These are phyloP conservation scores for Nyssa sinensis DNA, from an alignment of 148 eudicot species.

Conservation along the genomic window DNA sequence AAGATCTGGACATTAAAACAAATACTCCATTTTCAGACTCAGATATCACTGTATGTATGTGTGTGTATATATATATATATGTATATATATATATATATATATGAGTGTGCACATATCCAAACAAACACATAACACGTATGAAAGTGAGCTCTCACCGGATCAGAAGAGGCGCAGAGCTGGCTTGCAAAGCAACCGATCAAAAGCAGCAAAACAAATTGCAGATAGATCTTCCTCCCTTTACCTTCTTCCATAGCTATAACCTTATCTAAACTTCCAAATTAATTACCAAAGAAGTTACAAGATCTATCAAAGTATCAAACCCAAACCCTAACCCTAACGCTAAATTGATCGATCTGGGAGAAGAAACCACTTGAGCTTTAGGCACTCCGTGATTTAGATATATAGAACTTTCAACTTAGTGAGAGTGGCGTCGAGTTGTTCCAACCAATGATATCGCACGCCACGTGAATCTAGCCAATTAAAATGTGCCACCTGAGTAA, in stretches of 20 bases:
- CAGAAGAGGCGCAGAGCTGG: constrained; percentile 44
- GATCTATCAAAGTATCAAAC: not conserved
- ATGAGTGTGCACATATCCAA: not conserved
- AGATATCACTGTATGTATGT: no score
- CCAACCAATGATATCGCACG: not conserved
- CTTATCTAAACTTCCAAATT: not conserved
- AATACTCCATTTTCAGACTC: no score
- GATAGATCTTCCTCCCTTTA: constrained; percentile 24
- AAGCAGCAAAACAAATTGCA: constrained; percentile 24
- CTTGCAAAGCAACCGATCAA: constrained; percentile 33
- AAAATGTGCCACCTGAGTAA: not conserved
- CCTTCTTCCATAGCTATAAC: constrained; percentile 29
- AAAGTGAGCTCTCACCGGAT: constrained; percentile 35
- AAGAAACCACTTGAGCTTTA: not conserved
- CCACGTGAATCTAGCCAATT: not conserved
- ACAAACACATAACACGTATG: no score
- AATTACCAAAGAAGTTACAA: not conserved
- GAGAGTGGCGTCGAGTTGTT: not conserved
- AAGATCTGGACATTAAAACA: constrained; percentile 37
- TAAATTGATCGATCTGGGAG: not conserved
- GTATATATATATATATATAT: not conserved
- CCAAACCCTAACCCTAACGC: not conserved
- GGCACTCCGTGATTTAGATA: not conserved
- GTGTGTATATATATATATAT: not conserved
- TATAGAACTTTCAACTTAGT: not conserved